Evolutionary conservation across 345 rosid species (phyloP), one percentile per base, ranked within the genome.

Genomic region (Xanthoceras sorbifolium): DNA sequence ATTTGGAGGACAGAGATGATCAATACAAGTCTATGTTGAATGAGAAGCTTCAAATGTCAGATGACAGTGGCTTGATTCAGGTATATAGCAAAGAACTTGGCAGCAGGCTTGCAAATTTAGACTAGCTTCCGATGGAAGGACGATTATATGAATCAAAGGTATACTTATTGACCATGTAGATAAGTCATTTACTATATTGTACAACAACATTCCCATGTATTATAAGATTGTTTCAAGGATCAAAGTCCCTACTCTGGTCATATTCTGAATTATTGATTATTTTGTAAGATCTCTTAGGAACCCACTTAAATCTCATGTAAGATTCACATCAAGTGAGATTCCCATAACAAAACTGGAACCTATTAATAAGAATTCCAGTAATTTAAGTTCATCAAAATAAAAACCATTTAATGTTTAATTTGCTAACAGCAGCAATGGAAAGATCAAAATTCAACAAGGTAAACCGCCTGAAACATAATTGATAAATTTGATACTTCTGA

Each of bases 1-100:
- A 82, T 79, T 82, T 89, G 76, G 94, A 91, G 80, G 90, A 87
- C 64, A 88, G 81, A 72, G 98, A 94, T 78, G 87, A 85, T 3
- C 75, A 87, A 50, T 93, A 81, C 79, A 83, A 81, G 81, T 79
- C 77, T 40, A 72, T 91, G 76, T 76, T 91, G 81, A 82, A 90
- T 75, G 89, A 93, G 80, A 93, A 90, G 81, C 90, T 94, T 81
- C 88, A 85, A 72, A 74, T 84, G 66, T 74, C 86, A 54, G 88
- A 83, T 65, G 67, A 82, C 8, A 81, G 81, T 50, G 88, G 94
- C 61, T 79, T 89, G 81, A 89, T 88, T 85, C 87, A 87, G 81
- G 86, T 87, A 34, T 88, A 87, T 64, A 85, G 88, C 69, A 79
- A 87, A 78, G 94, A 89, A 85, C 89, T 89, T 50, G 86, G 89